Base-by-base conservation (phyloP, 345 rosid species). In the Brassica cretica region DNA sequence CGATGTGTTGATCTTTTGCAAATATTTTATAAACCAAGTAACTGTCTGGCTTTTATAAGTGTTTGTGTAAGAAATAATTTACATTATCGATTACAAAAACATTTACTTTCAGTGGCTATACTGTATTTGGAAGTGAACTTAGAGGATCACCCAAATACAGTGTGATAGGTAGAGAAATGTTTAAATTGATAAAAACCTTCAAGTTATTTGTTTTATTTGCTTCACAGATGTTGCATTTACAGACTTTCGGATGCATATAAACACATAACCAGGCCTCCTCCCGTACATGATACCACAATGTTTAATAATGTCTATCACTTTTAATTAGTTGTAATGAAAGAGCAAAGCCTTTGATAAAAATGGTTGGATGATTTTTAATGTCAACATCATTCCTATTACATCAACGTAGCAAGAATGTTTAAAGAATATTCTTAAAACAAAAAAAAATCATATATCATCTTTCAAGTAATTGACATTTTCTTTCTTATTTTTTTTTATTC, bases 391-490 rank as follows among this genome's bases (percentile, higher is more conserved):
- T 51, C 19, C 56, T 51, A n/a, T 51, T 51, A 51, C 56, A 51
- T 51, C 55, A 46, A 14, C 55, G 55, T 14, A 46, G 14, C 56
- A 51, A 5, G 56, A 51, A 51, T n/a, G 56, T 51, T 51, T 5
- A 51, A 51, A 51, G 56, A 51, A 33, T 33, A 33, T 33, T 37
- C 44, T 37, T 37, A 37, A 37, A 37, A 37, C 11, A 37, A 37
- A 41, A 55, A 11, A 2, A 41, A 35, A 29, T 14, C 56, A 29
- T 71, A 37, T 5, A 64, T 71, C 10, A 53, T 12, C 6, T 65
- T 21, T 39, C 77, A 72, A 41, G 64, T 12, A 69, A 55, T 69
- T 79, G 75, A 68, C 82, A 74, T 74, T 74, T 72, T 60, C 49
- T 61, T 6, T 15, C 33, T 72, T 58, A 0, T 46, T 46, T 63